A percentile compares a stretch with the other conserved stretches of the same genome.
These are phyloP conservation scores for Dipteronia sinensis DNA, from an alignment of 345 rosid genomes.

Conservation along the genomic window DNA sequence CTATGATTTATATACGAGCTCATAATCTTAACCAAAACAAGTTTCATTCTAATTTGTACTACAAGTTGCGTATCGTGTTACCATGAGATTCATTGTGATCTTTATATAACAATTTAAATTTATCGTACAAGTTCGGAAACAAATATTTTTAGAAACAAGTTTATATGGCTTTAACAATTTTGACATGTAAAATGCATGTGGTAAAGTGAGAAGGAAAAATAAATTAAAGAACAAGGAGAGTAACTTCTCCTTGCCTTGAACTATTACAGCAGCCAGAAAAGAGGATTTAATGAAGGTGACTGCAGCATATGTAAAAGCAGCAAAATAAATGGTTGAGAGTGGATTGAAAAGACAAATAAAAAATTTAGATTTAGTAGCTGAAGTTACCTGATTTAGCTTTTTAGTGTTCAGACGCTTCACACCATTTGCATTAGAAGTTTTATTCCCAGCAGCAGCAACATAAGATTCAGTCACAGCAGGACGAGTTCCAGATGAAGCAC, in stretches of 20 bases:
- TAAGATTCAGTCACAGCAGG: constrained; percentile 40
- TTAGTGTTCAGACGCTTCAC: constrained; percentile 24
- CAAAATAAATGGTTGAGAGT: not conserved
- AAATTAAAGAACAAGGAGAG: not conserved
- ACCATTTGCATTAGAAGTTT: constrained; percentile 30
- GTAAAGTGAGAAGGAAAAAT: not conserved
- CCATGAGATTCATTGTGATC: not conserved
- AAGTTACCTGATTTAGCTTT: constrained; percentile 51
- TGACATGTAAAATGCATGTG: not conserved
- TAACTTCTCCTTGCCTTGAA: not conserved
- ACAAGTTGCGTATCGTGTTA: constrained; percentile 5
- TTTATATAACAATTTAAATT: not conserved
- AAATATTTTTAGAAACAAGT: not conserved
- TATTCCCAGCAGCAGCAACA: constrained; percentile 32
- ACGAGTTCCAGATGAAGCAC: constrained; percentile 71
- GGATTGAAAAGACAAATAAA: not conserved
- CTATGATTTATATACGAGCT: not conserved
- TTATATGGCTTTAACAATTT: not conserved
- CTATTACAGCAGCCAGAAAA: not conserved
- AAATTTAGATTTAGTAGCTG: constrained; percentile 3
- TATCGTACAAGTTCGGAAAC: not conserved
- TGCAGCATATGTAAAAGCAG: not conserved
- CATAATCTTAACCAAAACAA: not conserved
- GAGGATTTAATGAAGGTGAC: not conserved
- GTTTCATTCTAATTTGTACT: not conserved